phyloP scores from a whole-genome alignment of 2,329 filamentous ascomycete genomes.

The Apiospora phragmitis region DNA sequence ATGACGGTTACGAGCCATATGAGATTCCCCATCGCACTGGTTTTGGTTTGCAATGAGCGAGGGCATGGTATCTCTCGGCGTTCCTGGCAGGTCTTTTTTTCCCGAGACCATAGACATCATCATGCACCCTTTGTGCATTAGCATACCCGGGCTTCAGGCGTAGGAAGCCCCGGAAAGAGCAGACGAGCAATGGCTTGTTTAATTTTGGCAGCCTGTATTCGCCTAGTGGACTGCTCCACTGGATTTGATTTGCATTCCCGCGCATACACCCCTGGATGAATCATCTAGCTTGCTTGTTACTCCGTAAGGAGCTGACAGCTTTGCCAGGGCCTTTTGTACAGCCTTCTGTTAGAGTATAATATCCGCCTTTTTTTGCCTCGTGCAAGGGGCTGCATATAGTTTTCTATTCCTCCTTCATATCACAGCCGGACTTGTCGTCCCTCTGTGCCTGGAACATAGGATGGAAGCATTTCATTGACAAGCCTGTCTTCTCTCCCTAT shows the following conservation, averaged over 20 bases:
- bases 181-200: slow-evolving; percentile 7
- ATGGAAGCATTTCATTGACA: background rate
- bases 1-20: slow-evolving; percentile 28
- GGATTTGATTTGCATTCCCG: slow-evolving; percentile 1
- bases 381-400: background rate
- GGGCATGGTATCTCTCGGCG: slow-evolving; percentile 9
- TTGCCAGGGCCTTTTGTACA: slow-evolving; percentile 3
- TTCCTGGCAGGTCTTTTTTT: slow-evolving; percentile 7
- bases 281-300: background rate
- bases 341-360: slow-evolving; percentile 10
- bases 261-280: background rate
- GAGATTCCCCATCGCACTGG: slow-evolving; percentile 6
- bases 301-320: background rate
- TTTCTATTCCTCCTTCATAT: slow-evolving; percentile 3
- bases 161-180: background rate
- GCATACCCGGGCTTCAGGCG: background rate
- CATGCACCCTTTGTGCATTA: background rate
- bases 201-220: slow-evolving; percentile 3
- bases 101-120: slow-evolving; percentile 8
- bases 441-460: background rate
- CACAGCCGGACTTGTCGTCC: background rate
- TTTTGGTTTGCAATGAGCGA: slow-evolving; percentile 11
- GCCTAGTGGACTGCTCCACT: background rate
- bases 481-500: background rate
- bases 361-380: slow-evolving; percentile 8